Conservation (phyloP, 2,329 filamentous ascomycete genomes). For the Biscogniauxia mediterranea region DNA sequence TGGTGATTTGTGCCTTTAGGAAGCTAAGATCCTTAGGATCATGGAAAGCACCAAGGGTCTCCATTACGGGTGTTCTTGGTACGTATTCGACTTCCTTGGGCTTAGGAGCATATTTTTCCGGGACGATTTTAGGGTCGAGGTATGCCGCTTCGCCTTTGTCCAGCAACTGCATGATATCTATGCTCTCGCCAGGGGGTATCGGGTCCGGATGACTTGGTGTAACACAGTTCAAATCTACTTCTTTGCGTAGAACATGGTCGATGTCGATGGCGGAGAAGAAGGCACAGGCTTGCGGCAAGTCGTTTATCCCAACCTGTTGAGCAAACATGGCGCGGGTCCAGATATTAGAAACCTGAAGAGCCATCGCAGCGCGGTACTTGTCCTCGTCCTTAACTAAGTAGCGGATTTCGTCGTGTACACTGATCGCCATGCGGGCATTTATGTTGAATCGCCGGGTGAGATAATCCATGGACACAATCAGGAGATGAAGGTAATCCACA, state of each 20-base stretch:
- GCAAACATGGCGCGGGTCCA: slow-evolving; percentile 98
- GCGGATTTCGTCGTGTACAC: slow-evolving; percentile 95
- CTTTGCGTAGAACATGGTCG: slow-evolving; percentile 92
- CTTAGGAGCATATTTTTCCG: slow-evolving; percentile 52
- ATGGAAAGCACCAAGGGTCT: slow-evolving; percentile 54
- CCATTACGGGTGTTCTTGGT: slow-evolving; percentile 77
- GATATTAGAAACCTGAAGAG: slow-evolving; percentile 87
- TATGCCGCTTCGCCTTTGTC: slow-evolving; percentile 66
- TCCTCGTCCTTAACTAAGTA: slow-evolving; percentile 86
- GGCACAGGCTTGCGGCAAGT: slow-evolving; percentile 89
- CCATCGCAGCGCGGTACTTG: slow-evolving; percentile 86
- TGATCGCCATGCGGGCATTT: slow-evolving; percentile 81
- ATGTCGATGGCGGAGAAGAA: slow-evolving; percentile 97
- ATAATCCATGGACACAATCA: slow-evolving; percentile 94
- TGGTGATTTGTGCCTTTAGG: slow-evolving; percentile 80
- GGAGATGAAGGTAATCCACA: slow-evolving; percentile 92
- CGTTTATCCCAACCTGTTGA: slow-evolving; percentile 93
- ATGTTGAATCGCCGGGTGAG: slow-evolving; percentile 82
- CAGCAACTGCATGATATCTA: slow-evolving; percentile 80
- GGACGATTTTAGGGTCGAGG: slow-evolving; percentile 64
- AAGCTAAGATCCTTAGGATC: slow-evolving; percentile 56
- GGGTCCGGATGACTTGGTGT: slow-evolving; percentile 79
- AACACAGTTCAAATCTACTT: slow-evolving; percentile 96
- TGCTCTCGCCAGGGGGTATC: slow-evolving; percentile 80
- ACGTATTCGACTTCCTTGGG: slow-evolving; percentile 65